These are phyloP conservation scores for Camellia oleifera DNA, from an alignment of 179 eudicot species.

Conservation along the genomic window DNA sequence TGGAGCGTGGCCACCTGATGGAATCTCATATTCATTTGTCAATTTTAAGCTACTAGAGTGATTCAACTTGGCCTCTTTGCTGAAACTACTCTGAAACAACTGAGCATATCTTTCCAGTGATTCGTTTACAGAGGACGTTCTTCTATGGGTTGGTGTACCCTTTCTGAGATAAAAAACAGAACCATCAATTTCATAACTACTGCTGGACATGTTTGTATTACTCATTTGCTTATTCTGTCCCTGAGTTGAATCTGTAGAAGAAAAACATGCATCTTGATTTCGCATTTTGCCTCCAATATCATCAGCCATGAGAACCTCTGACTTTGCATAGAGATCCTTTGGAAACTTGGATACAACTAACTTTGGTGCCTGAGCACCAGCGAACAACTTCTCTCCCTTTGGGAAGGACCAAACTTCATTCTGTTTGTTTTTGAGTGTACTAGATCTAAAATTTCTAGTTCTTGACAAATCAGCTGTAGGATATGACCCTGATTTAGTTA, in stretches of 20 bases:
- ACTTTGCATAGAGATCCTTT: background rate
- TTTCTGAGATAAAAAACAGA: constrained; percentile 17
- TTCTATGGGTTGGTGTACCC: constrained; percentile 18
- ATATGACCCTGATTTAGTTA: constrained; percentile 50
- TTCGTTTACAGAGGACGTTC: constrained; percentile 45
- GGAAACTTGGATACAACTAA: background rate
- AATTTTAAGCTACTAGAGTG: constrained; percentile 32
- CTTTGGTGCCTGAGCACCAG: background rate
- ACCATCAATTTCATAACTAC: constrained; percentile 10
- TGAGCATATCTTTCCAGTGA: constrained; percentile 50
- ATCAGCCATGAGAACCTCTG: background rate
- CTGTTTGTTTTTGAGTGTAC: constrained; percentile 22
- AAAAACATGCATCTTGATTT: background rate
- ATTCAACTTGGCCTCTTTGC: constrained; percentile 25
- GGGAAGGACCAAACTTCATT: constrained; percentile 30
- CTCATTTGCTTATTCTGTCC: constrained; percentile 2
- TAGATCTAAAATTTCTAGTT: constrained; percentile 22
- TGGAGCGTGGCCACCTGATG: constrained; percentile 17
- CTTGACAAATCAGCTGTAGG: constrained; percentile 28
- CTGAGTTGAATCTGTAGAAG: background rate
- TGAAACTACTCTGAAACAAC: constrained; percentile 38
- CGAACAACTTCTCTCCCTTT: constrained; percentile 19
- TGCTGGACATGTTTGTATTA: background rate
- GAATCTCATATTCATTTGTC: constrained; percentile 29
- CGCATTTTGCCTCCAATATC: background rate